Percentiles rank a stretch among this genome's conserved stretches.
Conservation (phyloP, 2,329 filamentous ascomycete genomes). For the Fusarium cicatricum region DNA sequence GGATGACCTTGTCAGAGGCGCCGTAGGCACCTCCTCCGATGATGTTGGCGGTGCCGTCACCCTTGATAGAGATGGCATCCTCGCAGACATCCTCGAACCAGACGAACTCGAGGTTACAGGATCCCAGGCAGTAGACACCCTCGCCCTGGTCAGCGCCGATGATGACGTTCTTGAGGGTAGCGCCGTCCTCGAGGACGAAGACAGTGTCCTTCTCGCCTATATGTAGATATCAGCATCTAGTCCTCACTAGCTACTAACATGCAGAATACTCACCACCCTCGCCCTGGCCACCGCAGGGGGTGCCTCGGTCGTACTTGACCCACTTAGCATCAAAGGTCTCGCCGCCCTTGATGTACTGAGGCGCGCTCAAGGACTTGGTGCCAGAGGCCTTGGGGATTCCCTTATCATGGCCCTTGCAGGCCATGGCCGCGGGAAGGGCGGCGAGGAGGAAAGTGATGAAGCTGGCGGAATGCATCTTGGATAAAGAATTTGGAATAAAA, state of each 20-base stretch:
- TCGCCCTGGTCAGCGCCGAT: conserved; percentile 55
- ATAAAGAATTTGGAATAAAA: background rate
- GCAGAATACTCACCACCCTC: conserved; percentile 49
- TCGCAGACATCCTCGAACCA: conserved; percentile 59
- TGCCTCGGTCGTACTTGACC: conserved; percentile 50
- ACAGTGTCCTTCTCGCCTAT: conserved; percentile 46
- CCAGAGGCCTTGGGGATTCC: conserved; percentile 40
- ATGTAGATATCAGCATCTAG: no score
- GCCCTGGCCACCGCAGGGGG: conserved; percentile 51
- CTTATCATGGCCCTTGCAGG: conserved; percentile 36
- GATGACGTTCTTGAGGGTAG: conserved; percentile 55
- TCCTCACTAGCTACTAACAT: no score
- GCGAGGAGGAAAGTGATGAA: conserved; percentile 27
- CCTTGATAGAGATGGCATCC: conserved; percentile 43
- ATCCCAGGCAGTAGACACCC: conserved; percentile 54
- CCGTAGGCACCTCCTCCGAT: conserved; percentile 54
- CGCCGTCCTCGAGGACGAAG: conserved; percentile 51
- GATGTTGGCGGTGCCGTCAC: conserved; percentile 50
- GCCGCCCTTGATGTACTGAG: conserved; percentile 43
- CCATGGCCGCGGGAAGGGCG: conserved; percentile 43
- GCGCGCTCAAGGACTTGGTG: conserved; percentile 37
- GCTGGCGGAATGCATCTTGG: conserved; percentile 31
- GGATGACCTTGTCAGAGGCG: conserved; percentile 56
- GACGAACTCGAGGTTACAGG: conserved; percentile 54
- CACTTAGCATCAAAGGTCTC: conserved; percentile 42